These are phyloP conservation scores for Pontederia paniculata DNA, from an alignment of 176 grass and related monocot species.

Conservation along the genomic window DNA sequence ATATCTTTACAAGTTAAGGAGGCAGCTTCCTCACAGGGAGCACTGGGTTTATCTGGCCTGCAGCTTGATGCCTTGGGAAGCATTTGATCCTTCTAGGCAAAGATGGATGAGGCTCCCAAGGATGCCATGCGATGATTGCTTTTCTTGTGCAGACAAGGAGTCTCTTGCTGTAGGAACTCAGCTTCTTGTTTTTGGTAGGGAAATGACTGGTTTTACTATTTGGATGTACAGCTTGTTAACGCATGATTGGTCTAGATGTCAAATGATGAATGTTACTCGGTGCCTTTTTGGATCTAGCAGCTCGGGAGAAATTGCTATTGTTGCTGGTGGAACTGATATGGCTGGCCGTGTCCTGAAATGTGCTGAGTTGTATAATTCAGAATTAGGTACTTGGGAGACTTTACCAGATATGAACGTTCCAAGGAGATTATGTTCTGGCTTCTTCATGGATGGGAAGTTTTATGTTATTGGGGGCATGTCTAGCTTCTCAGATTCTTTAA, in stretches of 20 bases:
- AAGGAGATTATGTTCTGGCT: constrained; percentile 63
- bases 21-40: constrained; percentile 54
- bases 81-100: constrained; percentile 56
- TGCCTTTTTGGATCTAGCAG: constrained; percentile 75
- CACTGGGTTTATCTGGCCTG: constrained; percentile 87
- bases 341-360: constrained; percentile 47
- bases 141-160: constrained; percentile 84
- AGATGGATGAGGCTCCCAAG: constrained; percentile 81
- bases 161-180: constrained; percentile 85
- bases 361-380: constrained; percentile 84
- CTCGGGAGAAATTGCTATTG: constrained; percentile 58
- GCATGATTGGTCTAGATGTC: constrained; percentile 52
- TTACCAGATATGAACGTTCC: constrained; percentile 68
- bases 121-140: constrained; percentile 84
- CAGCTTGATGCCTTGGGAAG: constrained; percentile 82
- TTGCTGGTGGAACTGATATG: constrained; percentile 77
- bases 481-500: constrained; percentile 46
- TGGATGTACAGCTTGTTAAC: constrained; percentile 75
- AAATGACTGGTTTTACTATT: constrained; percentile 68
- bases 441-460: constrained; percentile 95
- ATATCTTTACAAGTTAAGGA: constrained; percentile 67
- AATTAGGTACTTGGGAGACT: constrained; percentile 51
- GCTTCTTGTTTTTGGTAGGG: constrained; percentile 83
- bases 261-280: constrained; percentile 65
- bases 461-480: constrained; percentile 83